Conservation (phyloP, 2,329 filamentous ascomycete species). For the Claviceps cyperi region DNA sequence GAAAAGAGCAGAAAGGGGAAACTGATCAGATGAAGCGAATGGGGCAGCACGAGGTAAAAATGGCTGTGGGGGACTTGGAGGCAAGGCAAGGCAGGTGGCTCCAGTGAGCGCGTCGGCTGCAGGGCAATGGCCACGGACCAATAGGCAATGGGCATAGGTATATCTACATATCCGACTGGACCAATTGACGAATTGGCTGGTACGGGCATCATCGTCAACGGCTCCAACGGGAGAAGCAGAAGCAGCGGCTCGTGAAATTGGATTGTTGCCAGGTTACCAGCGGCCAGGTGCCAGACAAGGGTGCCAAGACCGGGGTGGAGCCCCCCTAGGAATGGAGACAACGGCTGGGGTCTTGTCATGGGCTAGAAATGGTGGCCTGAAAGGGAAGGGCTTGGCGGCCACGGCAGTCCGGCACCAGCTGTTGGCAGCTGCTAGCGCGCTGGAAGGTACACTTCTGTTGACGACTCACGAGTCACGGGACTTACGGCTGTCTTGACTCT, state of each 20-base stretch:
- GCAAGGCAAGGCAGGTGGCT: neutral
- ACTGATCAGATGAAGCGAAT: slow-evolving; percentile 1
- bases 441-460: too few species aligned
- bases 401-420: slow-evolving; percentile 1
- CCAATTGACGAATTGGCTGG: neutral
- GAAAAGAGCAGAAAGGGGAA: neutral
- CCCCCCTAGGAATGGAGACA: neutral
- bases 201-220: neutral
- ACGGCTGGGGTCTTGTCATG: neutral
- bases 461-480: too few species aligned
- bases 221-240: neutral
- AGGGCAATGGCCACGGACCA: neutral
- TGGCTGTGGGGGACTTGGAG: neutral
- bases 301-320: neutral
- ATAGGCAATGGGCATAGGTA: neutral
- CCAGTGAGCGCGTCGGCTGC: neutral
- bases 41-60: slow-evolving; percentile 5
- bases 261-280: neutral
- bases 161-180: neutral
- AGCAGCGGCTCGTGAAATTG: neutral
- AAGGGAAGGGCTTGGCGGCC: neutral
- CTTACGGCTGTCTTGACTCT: too few species aligned
- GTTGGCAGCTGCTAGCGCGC: neutral
- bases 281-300: neutral
- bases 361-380: neutral